Evolutionary conservation across 2,329 filamentous ascomycete genomes (phyloP).

Genomic region (Xylariaceae sp.): DNA sequence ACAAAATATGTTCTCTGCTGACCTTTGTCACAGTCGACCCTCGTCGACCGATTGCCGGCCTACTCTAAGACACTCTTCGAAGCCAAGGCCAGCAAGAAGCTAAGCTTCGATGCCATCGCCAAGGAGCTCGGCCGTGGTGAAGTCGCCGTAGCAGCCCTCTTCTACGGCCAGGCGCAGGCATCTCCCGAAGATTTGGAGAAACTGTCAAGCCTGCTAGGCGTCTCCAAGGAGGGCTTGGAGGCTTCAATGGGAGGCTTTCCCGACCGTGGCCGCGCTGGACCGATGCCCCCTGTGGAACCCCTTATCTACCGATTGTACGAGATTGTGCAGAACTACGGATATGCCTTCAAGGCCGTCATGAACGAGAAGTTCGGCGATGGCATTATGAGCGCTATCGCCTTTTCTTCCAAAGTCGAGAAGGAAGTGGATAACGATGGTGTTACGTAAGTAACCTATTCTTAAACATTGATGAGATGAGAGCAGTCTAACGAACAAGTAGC

Average conservation of each 20-base stretch:
- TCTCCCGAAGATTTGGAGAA: conserved; percentile 71
- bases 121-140: conserved; percentile 77
- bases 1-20: neutral
- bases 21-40: conserved; percentile 58
- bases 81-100: conserved; percentile 76
- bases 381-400: conserved; percentile 96
- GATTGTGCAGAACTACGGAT: conserved; percentile 96
- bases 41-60: conserved; percentile 72
- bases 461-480: neutral
- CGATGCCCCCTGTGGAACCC: conserved; percentile 86
- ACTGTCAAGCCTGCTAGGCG: conserved; percentile 69
- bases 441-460: conserved; percentile 46
- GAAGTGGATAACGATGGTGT: conserved; percentile 84
- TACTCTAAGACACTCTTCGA: conserved; percentile 78
- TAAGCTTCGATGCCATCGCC: conserved; percentile 82
- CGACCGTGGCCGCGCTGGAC: conserved; percentile 77
- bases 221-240: conserved; percentile 63
- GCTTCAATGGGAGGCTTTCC: conserved; percentile 75
- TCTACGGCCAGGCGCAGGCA: conserved; percentile 86
- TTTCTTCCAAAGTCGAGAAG: conserved; percentile 91
- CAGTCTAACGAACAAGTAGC: conserved; percentile 25
- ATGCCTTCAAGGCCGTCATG: conserved; percentile 91
- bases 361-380: conserved; percentile 96
- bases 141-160: conserved; percentile 84
- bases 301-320: conserved; percentile 92